Evolutionary conservation across 352 stramenopile genomes (phyloP), one percentile per base, ranked within the genome.

Genomic region (Globisporangium okanoganense): DNA sequence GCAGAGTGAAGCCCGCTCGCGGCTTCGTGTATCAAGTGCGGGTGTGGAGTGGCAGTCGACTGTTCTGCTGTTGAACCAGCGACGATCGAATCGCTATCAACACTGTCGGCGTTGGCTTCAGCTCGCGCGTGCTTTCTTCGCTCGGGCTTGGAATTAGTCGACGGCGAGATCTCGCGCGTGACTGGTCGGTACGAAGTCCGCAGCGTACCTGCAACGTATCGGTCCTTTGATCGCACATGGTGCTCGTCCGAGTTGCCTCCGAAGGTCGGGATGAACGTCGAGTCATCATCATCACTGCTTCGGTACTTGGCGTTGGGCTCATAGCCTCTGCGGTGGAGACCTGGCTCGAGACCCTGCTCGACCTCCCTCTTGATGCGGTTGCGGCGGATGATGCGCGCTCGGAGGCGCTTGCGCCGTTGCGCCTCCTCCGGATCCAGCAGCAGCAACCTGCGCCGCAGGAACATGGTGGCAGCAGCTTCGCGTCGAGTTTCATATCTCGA

Each of bases 351-450:
- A 18, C 75, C 78, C 50, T 79, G 71, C 2, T 58, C 71, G 55
- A 85, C 62, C 62, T 90, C 80, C 3, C 61, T 60, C 38, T 82
- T 78, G 73, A 87, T 87, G 14, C 80, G 78, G 25, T 87, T 90
- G 14, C 80, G 71, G 1, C 78, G 70, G 6, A 87, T 65, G 62
- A 90, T 87, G 16, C 69, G 70, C 33, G 78, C 80, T 9, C 80
- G 80, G 25, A 81, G 58, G 6, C 70, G 57, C 12, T 74, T 73
- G 16, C 73, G 69, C 18, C 73, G 72, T 36, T 61, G 60, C n/a
- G 71, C 75, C 63, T 88, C 78, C 35, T 90, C 73, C 0, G 78
- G 70, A 57, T 88, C 71, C 25, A 88, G 54, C 45, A 90, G 62
- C 29, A 82, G 51, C 51, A 90, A 58, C 43, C 64, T 76, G 16